Percentiles rank a stretch among this genome's conserved stretches.
phyloP scores from a whole-genome alignment of 345 rosid species.

The Citrus inodora region DNA sequence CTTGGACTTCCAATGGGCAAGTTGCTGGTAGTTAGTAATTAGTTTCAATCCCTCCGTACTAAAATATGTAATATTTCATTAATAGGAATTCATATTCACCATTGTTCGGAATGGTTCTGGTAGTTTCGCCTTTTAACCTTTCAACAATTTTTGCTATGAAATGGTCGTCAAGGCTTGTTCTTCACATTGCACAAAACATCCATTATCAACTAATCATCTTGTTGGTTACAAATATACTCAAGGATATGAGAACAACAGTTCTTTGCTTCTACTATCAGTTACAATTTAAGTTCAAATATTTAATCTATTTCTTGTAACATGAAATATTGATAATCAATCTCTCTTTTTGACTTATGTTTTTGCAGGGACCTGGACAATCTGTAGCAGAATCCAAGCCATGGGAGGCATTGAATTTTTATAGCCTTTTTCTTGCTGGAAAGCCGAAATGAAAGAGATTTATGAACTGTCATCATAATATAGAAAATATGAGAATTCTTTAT shows the following conservation, averaged over 20 bases:
- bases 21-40: constrained; percentile 54
- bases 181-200: neutral
- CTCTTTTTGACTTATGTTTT: neutral
- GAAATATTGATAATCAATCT: too few species aligned
- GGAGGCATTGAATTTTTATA: constrained; percentile 74
- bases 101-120: neutral
- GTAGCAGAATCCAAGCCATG: constrained; percentile 81
- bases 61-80: neutral
- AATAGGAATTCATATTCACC: neutral
- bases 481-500: too few species aligned
- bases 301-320: neutral
- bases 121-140: neutral
- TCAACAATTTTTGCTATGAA: too few species aligned
- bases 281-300: neutral
- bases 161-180: too few species aligned
- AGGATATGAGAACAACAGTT: constrained; percentile 56
- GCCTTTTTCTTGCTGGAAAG: constrained; percentile 61
- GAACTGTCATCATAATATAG: neutral
- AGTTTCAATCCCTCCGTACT: neutral
- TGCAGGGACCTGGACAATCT: constrained; percentile 81
- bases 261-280: neutral
- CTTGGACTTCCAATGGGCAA: constrained; percentile 65
- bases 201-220: neutral
- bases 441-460: constrained; percentile 24
- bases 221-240: constrained; percentile 47